A percentile compares a stretch with the other conserved stretches of the same genome.
Evolutionary conservation across 805 yeast genomes (phyloP).

Genomic region (Cyberlindnera nakhonratchasimensis): DNA sequence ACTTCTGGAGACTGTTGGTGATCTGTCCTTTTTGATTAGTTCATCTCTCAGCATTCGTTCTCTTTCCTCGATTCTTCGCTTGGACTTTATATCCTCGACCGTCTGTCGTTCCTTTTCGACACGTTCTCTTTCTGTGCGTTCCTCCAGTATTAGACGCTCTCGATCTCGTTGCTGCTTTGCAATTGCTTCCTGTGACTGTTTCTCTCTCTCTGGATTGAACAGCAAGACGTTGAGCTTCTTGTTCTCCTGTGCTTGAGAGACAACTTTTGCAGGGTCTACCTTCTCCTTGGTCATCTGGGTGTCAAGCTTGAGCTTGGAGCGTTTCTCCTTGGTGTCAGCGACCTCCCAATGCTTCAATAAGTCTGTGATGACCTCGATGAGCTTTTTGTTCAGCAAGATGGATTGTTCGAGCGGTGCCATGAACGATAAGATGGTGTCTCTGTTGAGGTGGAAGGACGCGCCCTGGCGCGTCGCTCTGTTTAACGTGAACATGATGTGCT

Average conservation of each 20-base stretch:
- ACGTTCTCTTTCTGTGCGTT: slow-evolving; percentile 14
- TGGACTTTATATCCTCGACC: slow-evolving; percentile 14
- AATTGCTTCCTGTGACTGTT: slow-evolving; percentile 16
- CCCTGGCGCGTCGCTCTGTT: slow-evolving; percentile 40
- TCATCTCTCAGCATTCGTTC: slow-evolving; percentile 21
- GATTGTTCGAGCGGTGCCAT: slow-evolving; percentile 10
- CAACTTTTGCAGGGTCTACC: background rate
- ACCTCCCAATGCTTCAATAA: slow-evolving; percentile 22
- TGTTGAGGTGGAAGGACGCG: slow-evolving; percentile 31
- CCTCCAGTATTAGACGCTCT: slow-evolving; percentile 16
- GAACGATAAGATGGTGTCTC: slow-evolving; percentile 34
- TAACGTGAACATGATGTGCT: slow-evolving; percentile 40
- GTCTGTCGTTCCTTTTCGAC: slow-evolving; percentile 12
- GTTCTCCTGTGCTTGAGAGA: slow-evolving; percentile 2
- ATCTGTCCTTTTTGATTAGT: slow-evolving; percentile 15
- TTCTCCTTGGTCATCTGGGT: slow-evolving; percentile 3
- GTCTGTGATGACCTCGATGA: slow-evolving; percentile 8
- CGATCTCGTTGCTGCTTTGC: slow-evolving; percentile 22
- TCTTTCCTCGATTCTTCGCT: slow-evolving; percentile 17
- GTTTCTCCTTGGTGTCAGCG: slow-evolving; percentile 11
- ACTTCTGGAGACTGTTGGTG: slow-evolving; percentile 18
- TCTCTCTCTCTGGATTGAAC: slow-evolving; percentile 21
- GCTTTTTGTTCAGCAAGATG: slow-evolving; percentile 8
- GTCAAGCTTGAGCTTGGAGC: slow-evolving; percentile 7
- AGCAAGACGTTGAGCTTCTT: slow-evolving; percentile 14